phyloP scores from a whole-genome alignment of 805 yeast species.

The Metschnikowia colocasiae region DNA sequence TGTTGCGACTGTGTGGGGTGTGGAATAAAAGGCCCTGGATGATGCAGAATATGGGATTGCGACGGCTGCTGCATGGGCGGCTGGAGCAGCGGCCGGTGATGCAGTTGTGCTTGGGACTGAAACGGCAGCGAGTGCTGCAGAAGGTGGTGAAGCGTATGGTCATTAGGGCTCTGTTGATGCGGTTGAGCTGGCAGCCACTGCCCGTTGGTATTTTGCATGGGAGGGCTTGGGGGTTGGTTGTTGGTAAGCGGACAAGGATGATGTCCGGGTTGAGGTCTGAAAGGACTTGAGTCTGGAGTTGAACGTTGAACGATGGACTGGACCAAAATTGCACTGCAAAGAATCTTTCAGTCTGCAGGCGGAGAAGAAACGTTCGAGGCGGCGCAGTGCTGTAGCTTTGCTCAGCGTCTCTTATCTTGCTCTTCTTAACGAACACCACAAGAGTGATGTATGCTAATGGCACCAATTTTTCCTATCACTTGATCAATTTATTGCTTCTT shows the following conservation, averaged over 20 bases:
- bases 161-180: neutral
- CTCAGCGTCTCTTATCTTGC: neutral
- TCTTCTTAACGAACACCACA: neutral
- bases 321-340: conserved; percentile 2
- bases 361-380: conserved; percentile 1
- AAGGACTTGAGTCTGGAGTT: neutral
- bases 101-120: neutral
- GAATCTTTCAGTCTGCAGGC: conserved; percentile 2
- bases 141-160: neutral
- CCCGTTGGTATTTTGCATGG: conserved; percentile 1
- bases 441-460: neutral
- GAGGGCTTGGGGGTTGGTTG: neutral
- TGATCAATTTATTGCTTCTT: neutral
- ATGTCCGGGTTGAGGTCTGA: neutral
- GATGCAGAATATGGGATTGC: neutral
- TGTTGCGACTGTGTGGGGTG: neutral
- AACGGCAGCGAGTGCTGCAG: conserved; percentile 1
- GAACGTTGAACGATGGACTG: neutral
- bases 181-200: conserved; percentile 1
- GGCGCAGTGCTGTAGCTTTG: neutral
- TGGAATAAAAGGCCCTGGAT: neutral
- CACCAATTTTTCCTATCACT: neutral
- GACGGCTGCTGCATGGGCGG: neutral
- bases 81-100: conserved; percentile 2
- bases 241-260: neutral